A percentile compares a stretch with the other conserved stretches of the same genome.
These are phyloP conservation scores for Saxophila tyrrhenica DNA, from an alignment of 495 filamentous ascomycete genomes.

Conservation along the genomic window DNA sequence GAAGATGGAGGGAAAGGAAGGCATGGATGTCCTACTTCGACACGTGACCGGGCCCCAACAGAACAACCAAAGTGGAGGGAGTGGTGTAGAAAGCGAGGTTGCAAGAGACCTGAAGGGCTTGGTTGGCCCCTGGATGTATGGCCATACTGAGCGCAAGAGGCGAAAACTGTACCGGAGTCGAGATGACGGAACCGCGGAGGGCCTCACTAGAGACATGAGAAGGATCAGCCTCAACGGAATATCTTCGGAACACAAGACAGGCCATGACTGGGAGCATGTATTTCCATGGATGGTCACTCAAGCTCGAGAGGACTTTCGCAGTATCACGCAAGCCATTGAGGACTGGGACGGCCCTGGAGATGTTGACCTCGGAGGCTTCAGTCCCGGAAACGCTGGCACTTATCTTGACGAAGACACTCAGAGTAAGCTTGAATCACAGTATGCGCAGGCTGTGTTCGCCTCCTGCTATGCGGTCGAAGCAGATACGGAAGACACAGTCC, in stretches of 20 bases:
- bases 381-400: conserved; percentile 25
- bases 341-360: conserved; percentile 76
- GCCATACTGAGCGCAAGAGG: conserved; percentile 50
- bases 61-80: neutral
- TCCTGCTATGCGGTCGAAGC: conserved; percentile 58
- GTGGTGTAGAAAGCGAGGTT: conserved; percentile 27
- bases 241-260: conserved; percentile 17
- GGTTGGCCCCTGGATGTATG: conserved; percentile 74
- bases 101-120: conserved; percentile 64
- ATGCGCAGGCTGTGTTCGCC: conserved; percentile 62
- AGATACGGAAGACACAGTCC: conserved; percentile 45
- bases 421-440: conserved; percentile 45
- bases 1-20: conserved; percentile 48
- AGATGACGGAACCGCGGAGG: neutral
- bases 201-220: neutral
- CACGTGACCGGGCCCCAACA: conserved; percentile 28
- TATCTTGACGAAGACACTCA: conserved; percentile 43
- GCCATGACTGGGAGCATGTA: conserved; percentile 60
- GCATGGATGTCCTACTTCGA: conserved; percentile 56
- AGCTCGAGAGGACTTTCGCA: conserved; percentile 35
- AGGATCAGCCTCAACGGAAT: conserved; percentile 6
- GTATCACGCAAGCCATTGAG: conserved; percentile 48
- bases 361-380: conserved; percentile 66
- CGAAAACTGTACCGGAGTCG: conserved; percentile 34
- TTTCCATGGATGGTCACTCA: conserved; percentile 70